Percentiles rank a stretch among this genome's conserved stretches.
Conservation (phyloP, 768 basidiomycete species). For the Suillus subluteus region DNA sequence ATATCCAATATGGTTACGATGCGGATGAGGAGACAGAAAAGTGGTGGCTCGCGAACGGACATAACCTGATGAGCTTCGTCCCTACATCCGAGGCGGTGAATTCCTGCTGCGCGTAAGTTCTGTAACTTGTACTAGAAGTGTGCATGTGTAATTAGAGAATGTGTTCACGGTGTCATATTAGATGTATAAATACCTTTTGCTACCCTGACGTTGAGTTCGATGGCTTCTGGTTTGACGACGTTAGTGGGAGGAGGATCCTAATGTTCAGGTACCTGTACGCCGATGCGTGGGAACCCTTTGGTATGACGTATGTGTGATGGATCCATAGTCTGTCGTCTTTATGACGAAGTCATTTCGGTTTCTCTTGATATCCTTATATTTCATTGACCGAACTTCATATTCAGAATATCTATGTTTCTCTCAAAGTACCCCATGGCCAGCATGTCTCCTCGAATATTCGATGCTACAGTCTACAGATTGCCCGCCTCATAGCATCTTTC, state of each 20-base stretch:
- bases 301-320: no score
- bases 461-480: neutral
- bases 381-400: neutral
- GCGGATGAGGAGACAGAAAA: slow-evolving; percentile 52
- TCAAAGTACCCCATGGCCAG: neutral
- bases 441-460: neutral
- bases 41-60: slow-evolving; percentile 51
- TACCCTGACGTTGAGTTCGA: neutral
- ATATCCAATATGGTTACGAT: slow-evolving; percentile 55
- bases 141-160: neutral
- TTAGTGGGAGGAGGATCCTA: no score
- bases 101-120: neutral
- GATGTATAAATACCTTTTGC: neutral
- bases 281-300: no score
- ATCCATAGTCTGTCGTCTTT: no score
- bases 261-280: no score
- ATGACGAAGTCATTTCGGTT: neutral
- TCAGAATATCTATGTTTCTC: neutral
- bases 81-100: neutral
- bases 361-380: neutral
- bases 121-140: neutral
- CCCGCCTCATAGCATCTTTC: neutral
- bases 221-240: neutral
- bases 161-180: neutral
- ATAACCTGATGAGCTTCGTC: slow-evolving; percentile 14